phyloP scores from a whole-genome alignment of 2,329 filamentous ascomycete species.

The Aspergillus sp. region DNA sequence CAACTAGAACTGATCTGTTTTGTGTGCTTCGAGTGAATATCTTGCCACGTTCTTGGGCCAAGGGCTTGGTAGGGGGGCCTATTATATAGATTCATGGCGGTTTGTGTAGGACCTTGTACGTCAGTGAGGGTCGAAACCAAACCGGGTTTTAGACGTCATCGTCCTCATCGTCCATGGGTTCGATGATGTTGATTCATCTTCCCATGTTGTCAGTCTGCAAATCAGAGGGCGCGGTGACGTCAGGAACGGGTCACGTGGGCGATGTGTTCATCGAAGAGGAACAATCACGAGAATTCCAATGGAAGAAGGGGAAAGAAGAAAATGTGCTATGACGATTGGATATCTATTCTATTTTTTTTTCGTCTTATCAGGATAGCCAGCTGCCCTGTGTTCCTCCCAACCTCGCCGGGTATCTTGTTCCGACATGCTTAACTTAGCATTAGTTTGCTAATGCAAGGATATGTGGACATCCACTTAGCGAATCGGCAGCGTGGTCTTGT shows the following conservation, averaged over 20 bases:
- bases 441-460: neutral
- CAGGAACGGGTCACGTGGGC: neutral
- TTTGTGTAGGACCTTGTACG: neutral
- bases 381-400: slow-evolving; percentile 10
- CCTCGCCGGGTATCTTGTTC: neutral
- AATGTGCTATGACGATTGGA: slow-evolving; percentile 4
- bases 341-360: slow-evolving; percentile 12
- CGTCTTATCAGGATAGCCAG: slow-evolving; percentile 14
- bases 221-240: neutral
- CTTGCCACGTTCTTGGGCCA: neutral
- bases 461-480: neutral
- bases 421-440: neutral
- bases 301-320: neutral
- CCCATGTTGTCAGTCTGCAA: neutral
- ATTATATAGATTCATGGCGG: slow-evolving; percentile 6
- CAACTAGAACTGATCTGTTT: neutral
- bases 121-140: slow-evolving; percentile 1
- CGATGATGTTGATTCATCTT: slow-evolving; percentile 1
- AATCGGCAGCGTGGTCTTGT: slow-evolving; percentile 2
- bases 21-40: neutral
- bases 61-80: neutral
- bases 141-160: slow-evolving; percentile 5
- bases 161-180: neutral
- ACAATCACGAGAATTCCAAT: neutral
- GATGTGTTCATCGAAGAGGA: neutral